Evolutionary conservation across 2,329 filamentous ascomycete species (phyloP), one percentile per base, ranked within the genome.

Genomic region (Colletotrichum truncatum): DNA sequence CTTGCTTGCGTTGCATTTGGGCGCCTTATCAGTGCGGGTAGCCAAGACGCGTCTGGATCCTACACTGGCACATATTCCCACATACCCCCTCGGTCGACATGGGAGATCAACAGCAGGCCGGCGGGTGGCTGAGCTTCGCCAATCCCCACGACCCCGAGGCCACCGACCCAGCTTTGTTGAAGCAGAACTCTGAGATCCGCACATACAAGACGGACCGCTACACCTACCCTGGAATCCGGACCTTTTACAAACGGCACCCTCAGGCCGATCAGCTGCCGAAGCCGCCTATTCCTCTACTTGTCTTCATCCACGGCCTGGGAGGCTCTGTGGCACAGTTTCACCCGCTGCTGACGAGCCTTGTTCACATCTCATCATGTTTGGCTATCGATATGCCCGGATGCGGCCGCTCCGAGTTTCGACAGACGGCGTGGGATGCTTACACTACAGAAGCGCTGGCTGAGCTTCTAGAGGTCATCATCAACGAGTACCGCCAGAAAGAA

Each of bases 221-320:
- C 69, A 89, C 86, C 8, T 98, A 98, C 75, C 86, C 89, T 2
- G 87, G 85, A 30, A 85, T 98, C 68, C 89, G 95, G 61, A 89
- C 94, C 43, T 98, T 98, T 77, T 94, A 91, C 78, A 88, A 91
- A 61, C 87, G 88, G 58, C 96, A 98, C 78, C 87, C 89, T 18
- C 93, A 98, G 73, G 89, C 90, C n/a, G 87, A 90, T 65, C 92
- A 96, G 75, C 84, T 98, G 4, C 93, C 93, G 3, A 85, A 83
- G 41, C 84, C 89, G 67, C 92, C 93, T 1, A 85, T 87, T 1
- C 96, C 96, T 1, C 81, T 99, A 9, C 81, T 98, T 4, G 94
- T 98, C 43, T 97, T 97, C 74, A 84, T 98, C 62, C 96, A 98
- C 73, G 96, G 96, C 2, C 85, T 98, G 9, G 96, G 95, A n/a